Conservation (phyloP, 352 stramenopile genomes). For the Phytophthora sansomeana region DNA sequence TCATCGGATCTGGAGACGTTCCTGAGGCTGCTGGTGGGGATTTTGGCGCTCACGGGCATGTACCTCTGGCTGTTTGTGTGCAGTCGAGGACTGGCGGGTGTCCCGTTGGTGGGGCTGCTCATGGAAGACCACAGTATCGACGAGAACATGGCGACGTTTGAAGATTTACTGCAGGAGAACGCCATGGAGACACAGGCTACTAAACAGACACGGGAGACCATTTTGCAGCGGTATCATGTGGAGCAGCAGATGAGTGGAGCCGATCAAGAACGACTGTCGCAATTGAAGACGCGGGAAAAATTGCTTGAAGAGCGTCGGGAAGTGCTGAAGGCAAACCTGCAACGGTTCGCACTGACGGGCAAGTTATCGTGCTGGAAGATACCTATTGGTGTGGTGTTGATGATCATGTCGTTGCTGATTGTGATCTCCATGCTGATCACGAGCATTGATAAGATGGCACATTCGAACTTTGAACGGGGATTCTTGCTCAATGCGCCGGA, state of each 20-base stretch:
- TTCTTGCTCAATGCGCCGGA: conserved; percentile 72
- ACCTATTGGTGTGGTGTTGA: conserved; percentile 65
- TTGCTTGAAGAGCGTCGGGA: conserved; percentile 70
- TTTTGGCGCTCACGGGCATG: conserved; percentile 75
- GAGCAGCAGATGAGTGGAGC: conserved; percentile 72
- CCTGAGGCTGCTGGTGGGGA: conserved; percentile 73
- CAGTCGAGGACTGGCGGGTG: conserved; percentile 71
- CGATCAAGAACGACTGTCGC: conserved; percentile 76
- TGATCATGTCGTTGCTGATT: conserved; percentile 74
- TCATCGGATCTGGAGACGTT: conserved; percentile 80
- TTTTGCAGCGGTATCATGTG: conserved; percentile 70
- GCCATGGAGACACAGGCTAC: conserved; percentile 76
- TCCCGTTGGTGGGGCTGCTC: conserved; percentile 79
- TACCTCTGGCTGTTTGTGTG: conserved; percentile 85
- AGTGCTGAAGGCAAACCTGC: conserved; percentile 73
- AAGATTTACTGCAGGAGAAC: conserved; percentile 79
- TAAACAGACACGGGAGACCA: conserved; percentile 73
- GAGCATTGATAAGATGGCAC: conserved; percentile 79
- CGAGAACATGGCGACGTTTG: conserved; percentile 72
- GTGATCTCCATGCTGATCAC: conserved; percentile 81
- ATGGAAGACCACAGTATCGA: conserved; percentile 81
- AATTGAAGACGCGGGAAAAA: conserved; percentile 75
- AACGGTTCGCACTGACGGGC: conserved; percentile 53
- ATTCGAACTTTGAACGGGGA: conserved; percentile 74
- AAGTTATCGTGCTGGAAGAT: conserved; percentile 73